These are phyloP conservation scores for Reutealis trisperma DNA, from an alignment of 345 rosid species.

Conservation along the genomic window DNA sequence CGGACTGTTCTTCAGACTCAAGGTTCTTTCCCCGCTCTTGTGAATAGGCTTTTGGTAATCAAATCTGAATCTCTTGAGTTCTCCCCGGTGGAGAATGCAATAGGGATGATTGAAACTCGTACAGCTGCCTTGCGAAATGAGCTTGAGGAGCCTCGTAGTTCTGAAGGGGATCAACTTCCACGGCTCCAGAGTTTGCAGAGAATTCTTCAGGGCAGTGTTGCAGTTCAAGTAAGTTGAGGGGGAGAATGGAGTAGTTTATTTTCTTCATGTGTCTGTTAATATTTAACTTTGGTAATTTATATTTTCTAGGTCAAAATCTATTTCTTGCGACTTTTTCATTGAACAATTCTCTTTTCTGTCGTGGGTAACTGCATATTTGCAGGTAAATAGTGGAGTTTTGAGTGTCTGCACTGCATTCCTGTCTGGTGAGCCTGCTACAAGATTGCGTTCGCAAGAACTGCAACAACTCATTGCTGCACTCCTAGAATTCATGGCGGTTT, in stretches of 20 bases:
- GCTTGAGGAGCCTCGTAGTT: conserved; percentile 98
- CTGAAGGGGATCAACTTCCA: conserved; percentile 96
- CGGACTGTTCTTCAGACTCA: conserved; percentile 91
- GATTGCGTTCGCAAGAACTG: conserved; percentile 90
- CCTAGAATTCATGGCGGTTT: conserved; percentile 98
- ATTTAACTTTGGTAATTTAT: background rate
- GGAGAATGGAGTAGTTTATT: background rate
- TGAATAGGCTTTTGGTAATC: conserved; percentile 80
- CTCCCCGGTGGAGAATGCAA: conserved; percentile 98
- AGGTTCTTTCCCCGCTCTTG: conserved; percentile 97
- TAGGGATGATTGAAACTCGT: conserved; percentile 98
- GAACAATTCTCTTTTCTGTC: background rate
- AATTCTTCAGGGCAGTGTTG: conserved; percentile 99
- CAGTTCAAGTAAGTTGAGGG: conserved; percentile 70
- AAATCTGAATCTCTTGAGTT: conserved; percentile 97
- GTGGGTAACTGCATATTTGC: conserved; percentile 23
- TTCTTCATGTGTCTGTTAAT: background rate
- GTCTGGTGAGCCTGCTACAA: conserved; percentile 98
- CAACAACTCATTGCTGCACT: conserved; percentile 98
- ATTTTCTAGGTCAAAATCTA: background rate
- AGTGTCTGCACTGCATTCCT: conserved; percentile 98
- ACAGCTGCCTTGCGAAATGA: conserved; percentile 91
- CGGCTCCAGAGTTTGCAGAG: conserved; percentile 97
- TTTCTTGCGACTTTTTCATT: background rate
- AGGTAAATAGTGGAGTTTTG: conserved; percentile 98